Evolutionary conservation across 164 flowering plant genomes (phyloP).

Genomic region (Liriodendron chinense): DNA sequence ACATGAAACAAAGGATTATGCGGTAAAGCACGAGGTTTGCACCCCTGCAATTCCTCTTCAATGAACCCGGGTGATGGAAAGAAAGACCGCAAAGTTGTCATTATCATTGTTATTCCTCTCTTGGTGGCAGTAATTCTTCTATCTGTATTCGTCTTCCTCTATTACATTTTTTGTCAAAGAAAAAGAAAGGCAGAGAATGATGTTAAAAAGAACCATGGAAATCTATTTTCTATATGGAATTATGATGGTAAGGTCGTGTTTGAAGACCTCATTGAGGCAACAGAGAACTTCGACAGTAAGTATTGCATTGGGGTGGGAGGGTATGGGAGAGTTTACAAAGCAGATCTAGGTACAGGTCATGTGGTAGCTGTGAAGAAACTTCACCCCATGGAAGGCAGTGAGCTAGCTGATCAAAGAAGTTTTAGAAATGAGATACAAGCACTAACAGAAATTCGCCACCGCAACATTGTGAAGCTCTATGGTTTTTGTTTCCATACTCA

Average conservation of each 20-base stretch:
- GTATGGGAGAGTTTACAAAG: constrained; percentile 17
- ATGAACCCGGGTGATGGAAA: background rate
- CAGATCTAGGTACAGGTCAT: constrained; percentile 16
- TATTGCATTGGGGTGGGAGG: constrained; percentile 20
- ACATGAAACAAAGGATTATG: background rate
- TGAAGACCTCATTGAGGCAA: constrained; percentile 16
- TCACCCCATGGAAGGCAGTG: constrained; percentile 28
- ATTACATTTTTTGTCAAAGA: background rate
- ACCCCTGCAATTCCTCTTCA: background rate
- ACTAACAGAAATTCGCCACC: no score
- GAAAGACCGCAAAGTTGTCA: background rate
- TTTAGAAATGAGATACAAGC: no score
- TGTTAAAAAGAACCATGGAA: background rate
- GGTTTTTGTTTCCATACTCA: no score
- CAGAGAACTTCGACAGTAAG: constrained; percentile 13
- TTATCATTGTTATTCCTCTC: background rate
- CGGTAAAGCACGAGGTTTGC: background rate
- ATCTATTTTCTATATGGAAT: constrained; percentile 14
- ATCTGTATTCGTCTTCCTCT: background rate
- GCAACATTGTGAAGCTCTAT: no score
- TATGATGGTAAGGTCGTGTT: constrained; percentile 6
- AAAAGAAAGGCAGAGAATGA: background rate
- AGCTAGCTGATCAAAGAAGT: no score
- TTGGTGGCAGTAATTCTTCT: background rate
- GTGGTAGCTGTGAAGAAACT: constrained; percentile 25